phyloP scores from a whole-genome alignment of 305 asterid genomes.

The Solanum hybrid region DNA sequence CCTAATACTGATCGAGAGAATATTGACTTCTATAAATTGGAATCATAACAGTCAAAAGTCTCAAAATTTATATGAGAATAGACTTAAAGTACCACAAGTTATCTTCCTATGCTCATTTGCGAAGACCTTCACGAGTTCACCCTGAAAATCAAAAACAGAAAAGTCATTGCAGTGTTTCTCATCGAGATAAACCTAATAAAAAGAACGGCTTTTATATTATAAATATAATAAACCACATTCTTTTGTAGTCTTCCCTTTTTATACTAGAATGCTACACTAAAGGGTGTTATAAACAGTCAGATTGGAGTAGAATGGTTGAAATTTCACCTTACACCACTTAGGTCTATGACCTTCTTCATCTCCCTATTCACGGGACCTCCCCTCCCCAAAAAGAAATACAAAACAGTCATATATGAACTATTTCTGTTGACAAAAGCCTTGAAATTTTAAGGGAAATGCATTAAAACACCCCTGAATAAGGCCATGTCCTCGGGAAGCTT shows the following conservation, averaged over 20 bases:
- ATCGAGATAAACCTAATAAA: conserved; percentile 4
- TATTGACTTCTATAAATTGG: not conserved
- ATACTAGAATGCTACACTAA: not conserved
- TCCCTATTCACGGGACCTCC: not conserved
- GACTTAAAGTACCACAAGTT: conserved; percentile 56
- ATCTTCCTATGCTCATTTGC: conserved; percentile 86
- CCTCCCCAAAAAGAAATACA: not conserved
- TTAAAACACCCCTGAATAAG: not conserved
- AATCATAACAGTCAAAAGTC: conserved; percentile 7
- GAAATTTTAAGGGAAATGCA: not conserved
- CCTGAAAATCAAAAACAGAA: conserved; percentile 51
- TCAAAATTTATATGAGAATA: conserved; percentile 13
- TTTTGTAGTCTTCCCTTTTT: not conserved
- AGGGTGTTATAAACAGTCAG: not conserved
- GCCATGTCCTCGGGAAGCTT: not conserved
- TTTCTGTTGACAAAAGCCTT: not conserved
- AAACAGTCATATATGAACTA: not conserved
- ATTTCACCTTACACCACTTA: not conserved
- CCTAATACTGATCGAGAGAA: not conserved
- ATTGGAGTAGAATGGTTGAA: not conserved
- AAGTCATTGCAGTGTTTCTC: conserved; percentile 19
- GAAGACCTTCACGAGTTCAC: conserved; percentile 87
- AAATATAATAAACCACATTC: not conserved
- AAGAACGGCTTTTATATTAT: not conserved
- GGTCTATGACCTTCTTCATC: not conserved